A percentile compares a stretch with the other conserved stretches of the same genome.
These are phyloP conservation scores for Euphrasia confusa DNA, from an alignment of 257 asterid genomes.

Conservation along the genomic window DNA sequence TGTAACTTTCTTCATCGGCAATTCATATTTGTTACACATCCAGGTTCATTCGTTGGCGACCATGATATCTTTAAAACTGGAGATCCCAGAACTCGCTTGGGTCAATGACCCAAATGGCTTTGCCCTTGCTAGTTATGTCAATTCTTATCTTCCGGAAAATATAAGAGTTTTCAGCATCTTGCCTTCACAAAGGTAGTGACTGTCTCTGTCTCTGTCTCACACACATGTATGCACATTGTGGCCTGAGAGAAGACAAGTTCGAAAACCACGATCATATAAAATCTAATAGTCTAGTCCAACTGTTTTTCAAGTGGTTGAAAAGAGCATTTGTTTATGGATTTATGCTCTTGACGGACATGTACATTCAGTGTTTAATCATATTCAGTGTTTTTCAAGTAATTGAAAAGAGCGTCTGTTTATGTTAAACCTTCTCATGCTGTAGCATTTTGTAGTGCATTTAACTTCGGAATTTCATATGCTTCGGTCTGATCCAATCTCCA, in stretches of 20 bases:
- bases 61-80: conserved; percentile 85
- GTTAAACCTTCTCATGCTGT: background rate
- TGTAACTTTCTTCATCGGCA: conserved; percentile 20
- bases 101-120: conserved; percentile 80
- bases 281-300: background rate
- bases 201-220: background rate
- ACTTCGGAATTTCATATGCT: background rate
- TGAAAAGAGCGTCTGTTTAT: too few species aligned
- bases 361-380: too few species aligned
- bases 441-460: conserved; percentile 19
- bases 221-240: background rate
- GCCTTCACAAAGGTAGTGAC: conserved; percentile 74
- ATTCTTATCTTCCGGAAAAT: conserved; percentile 64
- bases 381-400: too few species aligned
- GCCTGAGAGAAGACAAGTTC: background rate
- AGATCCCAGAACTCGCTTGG: conserved; percentile 91
- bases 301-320: background rate
- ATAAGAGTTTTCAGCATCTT: conserved; percentile 84
- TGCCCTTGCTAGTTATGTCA: conserved; percentile 55
- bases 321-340: background rate
- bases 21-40: conserved; percentile 18
- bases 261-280: background rate
- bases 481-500: background rate
- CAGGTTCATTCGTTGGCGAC: conserved; percentile 97
- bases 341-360: background rate